These are phyloP conservation scores for Teunomyces cretensis DNA, from an alignment of 805 yeast genomes.

Conservation along the genomic window DNA sequence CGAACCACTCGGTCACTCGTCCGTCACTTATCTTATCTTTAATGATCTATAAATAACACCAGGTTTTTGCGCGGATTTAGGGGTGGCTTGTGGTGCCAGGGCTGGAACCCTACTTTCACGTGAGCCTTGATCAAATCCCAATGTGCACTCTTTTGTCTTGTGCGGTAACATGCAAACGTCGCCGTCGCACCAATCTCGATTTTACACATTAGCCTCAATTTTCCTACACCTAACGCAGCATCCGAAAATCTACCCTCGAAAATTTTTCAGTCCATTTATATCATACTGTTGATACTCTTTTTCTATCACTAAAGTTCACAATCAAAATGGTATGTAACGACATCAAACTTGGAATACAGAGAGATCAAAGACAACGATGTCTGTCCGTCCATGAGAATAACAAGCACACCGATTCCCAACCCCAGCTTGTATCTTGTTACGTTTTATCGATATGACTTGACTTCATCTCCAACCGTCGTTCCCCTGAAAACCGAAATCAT, in stretches of 20 bases:
- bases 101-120: slow-evolving; percentile 3
- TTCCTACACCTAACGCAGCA: slow-evolving; percentile 3
- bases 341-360: neutral
- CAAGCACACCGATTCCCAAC: neutral
- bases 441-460: too few species aligned
- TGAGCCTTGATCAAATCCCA: neutral
- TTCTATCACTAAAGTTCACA: slow-evolving; percentile 10
- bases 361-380: neutral
- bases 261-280: slow-evolving; percentile 3
- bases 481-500: neutral
- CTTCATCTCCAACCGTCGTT: too few species aligned
- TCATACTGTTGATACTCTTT: slow-evolving; percentile 5
- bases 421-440: neutral
- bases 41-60: slow-evolving; percentile 1
- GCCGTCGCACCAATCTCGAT: neutral
- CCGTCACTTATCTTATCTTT: neutral
- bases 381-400: neutral
- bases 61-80: neutral
- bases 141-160: neutral
- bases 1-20: neutral
- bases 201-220: neutral
- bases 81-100: slow-evolving; percentile 1
- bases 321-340: slow-evolving; percentile 12
- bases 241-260: slow-evolving; percentile 5
- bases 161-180: neutral